phyloP scores from a whole-genome alignment of 2,329 filamentous ascomycete genomes.

The Sporothrix curviconia region DNA sequence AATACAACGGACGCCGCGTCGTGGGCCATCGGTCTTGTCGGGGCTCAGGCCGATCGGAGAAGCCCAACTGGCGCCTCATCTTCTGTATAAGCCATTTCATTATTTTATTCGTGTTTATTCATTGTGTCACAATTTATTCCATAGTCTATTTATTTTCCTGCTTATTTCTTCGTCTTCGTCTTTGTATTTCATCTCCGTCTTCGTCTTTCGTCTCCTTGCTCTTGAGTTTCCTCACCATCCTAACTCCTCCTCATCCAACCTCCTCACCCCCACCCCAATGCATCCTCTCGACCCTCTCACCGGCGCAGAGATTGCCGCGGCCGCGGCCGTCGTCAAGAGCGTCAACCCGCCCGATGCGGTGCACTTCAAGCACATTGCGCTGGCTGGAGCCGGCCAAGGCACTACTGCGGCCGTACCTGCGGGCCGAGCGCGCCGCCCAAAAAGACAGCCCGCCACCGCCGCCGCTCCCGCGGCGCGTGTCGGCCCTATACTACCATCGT shows the following conservation, averaged over 20 bases:
- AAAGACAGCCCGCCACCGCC: slow-evolving; percentile 28
- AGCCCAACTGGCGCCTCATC: no score
- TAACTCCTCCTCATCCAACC: not conserved
- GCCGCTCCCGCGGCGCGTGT: slow-evolving; percentile 31
- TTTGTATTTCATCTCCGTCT: no score
- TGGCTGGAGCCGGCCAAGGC: slow-evolving; percentile 44
- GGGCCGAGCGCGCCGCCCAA: slow-evolving; percentile 25
- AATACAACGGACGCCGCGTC: no score
- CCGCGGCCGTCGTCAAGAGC: slow-evolving; percentile 5
- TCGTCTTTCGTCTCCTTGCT: not conserved
- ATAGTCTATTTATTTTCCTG: no score
- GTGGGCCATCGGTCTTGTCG: no score
- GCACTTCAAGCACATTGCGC: slow-evolving; percentile 44
- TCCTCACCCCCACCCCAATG: not conserved
- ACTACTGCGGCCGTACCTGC: slow-evolving; percentile 38
- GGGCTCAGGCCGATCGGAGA: no score
- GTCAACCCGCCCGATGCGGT: slow-evolving; percentile 14
- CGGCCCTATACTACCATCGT: slow-evolving; percentile 19
- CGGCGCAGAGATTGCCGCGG: slow-evolving; percentile 10
- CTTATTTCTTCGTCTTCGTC: no score
- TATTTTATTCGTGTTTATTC: no score
- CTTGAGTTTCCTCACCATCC: not conserved
- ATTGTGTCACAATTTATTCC: no score
- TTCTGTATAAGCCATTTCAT: no score
- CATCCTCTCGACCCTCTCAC: slow-evolving; percentile 13